Evolutionary conservation across 1,139 yeast species (phyloP).

Genomic region (Scheffersomyces stambukii): DNA sequence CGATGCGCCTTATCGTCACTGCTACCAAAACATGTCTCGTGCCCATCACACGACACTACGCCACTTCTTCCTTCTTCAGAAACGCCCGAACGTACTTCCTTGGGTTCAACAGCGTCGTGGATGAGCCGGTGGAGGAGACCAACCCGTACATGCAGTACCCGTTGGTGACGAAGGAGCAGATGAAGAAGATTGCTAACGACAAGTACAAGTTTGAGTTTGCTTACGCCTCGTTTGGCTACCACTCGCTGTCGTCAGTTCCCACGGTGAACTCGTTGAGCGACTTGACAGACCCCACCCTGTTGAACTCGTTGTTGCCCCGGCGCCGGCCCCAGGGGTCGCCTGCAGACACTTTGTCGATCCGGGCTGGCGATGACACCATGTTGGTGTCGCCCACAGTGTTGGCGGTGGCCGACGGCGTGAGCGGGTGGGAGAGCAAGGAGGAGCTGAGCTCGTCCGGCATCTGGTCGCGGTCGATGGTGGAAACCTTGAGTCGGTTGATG

Average conservation of each 20-base stretch:
- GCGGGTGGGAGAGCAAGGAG: slow-evolving; percentile 53
- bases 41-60: slow-evolving; percentile 1
- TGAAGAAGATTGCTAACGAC: slow-evolving; percentile 33
- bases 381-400: slow-evolving; percentile 51
- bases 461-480: slow-evolving; percentile 56
- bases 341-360: slow-evolving; percentile 48
- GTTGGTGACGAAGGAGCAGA: slow-evolving; percentile 37
- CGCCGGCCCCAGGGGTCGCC: slow-evolving; percentile 54
- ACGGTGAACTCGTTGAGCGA: slow-evolving; percentile 49
- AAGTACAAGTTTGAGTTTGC: slow-evolving; percentile 43
- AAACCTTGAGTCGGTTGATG: slow-evolving; percentile 47
- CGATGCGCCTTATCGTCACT: no score
- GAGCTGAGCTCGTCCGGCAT: slow-evolving; percentile 41
- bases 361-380: slow-evolving; percentile 64
- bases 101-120: slow-evolving; percentile 15
- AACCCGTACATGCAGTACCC: slow-evolving; percentile 43
- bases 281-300: slow-evolving; percentile 46
- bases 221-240: slow-evolving; percentile 48
- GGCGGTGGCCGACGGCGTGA: slow-evolving; percentile 61
- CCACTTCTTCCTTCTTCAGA: slow-evolving; percentile 15
- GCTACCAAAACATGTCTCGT: no score
- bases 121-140: slow-evolving; percentile 20
- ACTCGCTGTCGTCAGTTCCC: slow-evolving; percentile 36
- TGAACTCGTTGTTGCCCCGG: slow-evolving; percentile 45
- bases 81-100: slow-evolving; percentile 28